phyloP scores from a whole-genome alignment of 139 green algal species.

The Chlamydomonas eustigma region DNA sequence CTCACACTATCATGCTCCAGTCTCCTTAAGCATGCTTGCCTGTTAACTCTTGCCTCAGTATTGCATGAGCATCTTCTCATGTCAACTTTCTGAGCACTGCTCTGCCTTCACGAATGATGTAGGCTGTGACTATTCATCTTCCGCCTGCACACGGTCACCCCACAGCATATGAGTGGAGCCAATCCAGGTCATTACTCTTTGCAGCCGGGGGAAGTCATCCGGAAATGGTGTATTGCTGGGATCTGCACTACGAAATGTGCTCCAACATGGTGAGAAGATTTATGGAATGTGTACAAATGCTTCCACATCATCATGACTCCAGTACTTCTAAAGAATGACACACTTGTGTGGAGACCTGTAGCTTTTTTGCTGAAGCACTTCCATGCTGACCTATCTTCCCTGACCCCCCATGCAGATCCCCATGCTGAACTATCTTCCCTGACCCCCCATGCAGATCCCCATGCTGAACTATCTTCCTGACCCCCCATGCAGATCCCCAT shows the following conservation, averaged over 20 bases:
- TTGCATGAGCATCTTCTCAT: no score
- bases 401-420: neutral
- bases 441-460: constrained; percentile 9
- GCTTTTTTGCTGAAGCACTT: no score
- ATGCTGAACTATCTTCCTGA: no score
- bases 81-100: neutral
- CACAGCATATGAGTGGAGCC: constrained; percentile 33
- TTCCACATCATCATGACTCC: neutral
- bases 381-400: no score
- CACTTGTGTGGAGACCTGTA: no score
- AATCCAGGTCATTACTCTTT: constrained; percentile 32
- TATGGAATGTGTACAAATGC: no score
- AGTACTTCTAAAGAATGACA: no score
- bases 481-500: neutral
- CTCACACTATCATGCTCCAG: neutral
- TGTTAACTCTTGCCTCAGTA: no score
- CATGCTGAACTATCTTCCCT: neutral
- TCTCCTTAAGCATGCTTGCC: neutral
- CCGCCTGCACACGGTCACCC: constrained; percentile 23
- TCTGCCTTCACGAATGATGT: neutral
- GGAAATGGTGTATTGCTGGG: constrained; percentile 51
- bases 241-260: constrained; percentile 37
- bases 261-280: constrained; percentile 20
- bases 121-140: constrained; percentile 33
- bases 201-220: constrained; percentile 47